A percentile compares a stretch with the other conserved stretches of the same genome.
These are phyloP conservation scores for Piedraia hortae DNA, from an alignment of 2,329 filamentous ascomycete genomes.

Conservation along the genomic window DNA sequence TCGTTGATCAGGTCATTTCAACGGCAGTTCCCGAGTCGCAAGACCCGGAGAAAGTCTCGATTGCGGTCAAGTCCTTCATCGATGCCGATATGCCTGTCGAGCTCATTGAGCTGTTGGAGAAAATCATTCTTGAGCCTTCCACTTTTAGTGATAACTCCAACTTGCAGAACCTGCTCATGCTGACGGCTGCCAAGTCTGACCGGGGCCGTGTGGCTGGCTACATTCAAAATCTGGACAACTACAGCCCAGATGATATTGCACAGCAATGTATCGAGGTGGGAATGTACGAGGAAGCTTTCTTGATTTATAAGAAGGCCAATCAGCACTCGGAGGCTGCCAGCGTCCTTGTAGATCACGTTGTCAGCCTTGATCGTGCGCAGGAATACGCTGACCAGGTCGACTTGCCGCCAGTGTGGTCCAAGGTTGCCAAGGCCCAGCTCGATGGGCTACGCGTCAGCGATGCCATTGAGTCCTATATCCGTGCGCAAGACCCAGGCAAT, in stretches of 20 bases:
- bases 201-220: slow-evolving; percentile 89
- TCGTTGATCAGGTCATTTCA: slow-evolving; percentile 87
- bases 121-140: slow-evolving; percentile 98
- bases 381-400: slow-evolving; percentile 90
- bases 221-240: slow-evolving; percentile 70
- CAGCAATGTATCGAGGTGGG: slow-evolving; percentile 83
- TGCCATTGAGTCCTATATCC: slow-evolving; percentile 90
- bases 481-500: slow-evolving; percentile 75
- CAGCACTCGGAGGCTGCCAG: slow-evolving; percentile 69
- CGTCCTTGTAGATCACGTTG: slow-evolving; percentile 83
- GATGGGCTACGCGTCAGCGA: slow-evolving; percentile 83
- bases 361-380: slow-evolving; percentile 91
- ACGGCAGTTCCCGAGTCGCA: slow-evolving; percentile 38
- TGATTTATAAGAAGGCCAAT: slow-evolving; percentile 94
- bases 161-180: slow-evolving; percentile 83
- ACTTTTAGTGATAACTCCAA: slow-evolving; percentile 94
- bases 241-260: slow-evolving; percentile 79
- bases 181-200: slow-evolving; percentile 90
- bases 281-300: slow-evolving; percentile 85
- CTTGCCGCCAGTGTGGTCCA: slow-evolving; percentile 87
- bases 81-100: slow-evolving; percentile 74
- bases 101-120: slow-evolving; percentile 90
- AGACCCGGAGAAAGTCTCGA: slow-evolving; percentile 80
- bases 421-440: slow-evolving; percentile 89
- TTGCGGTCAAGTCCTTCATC: slow-evolving; percentile 82